Evolutionary conservation across 2,329 filamentous ascomycete species (phyloP).

Genomic region (Neonectria faginata): DNA sequence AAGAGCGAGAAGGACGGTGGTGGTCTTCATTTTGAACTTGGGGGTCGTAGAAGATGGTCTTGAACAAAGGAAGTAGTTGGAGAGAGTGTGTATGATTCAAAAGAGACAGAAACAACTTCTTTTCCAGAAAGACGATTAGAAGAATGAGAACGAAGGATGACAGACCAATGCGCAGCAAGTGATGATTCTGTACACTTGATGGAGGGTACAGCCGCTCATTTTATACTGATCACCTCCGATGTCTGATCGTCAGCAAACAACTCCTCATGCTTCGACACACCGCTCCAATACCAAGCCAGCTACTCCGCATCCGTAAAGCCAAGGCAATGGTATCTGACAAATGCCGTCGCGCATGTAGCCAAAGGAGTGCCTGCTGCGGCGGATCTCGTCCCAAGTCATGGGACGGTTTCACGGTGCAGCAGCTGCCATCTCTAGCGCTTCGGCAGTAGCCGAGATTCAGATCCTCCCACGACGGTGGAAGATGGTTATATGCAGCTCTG

Average conservation of each 20-base stretch:
- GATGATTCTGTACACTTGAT: background rate
- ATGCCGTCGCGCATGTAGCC: conserved; percentile 30
- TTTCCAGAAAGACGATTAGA: conserved; percentile 7
- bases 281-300: background rate
- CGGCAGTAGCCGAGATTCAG: conserved; percentile 15
- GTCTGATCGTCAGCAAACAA: background rate
- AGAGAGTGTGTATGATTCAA: background rate
- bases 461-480: background rate
- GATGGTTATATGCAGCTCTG: background rate
- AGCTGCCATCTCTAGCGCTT: conserved; percentile 1
- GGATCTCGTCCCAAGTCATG: conserved; percentile 30
- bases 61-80: background rate
- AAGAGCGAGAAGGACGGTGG: conserved; percentile 32
- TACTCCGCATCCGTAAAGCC: background rate
- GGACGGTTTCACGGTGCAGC: conserved; percentile 19
- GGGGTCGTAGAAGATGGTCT: background rate
- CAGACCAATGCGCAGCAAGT: background rate
- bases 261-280: conserved; percentile 8
- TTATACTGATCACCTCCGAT: conserved; percentile 1
- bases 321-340: conserved; percentile 22
- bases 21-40: conserved; percentile 35
- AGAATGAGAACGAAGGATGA: conserved; percentile 1
- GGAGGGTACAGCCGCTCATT: background rate
- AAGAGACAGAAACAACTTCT: background rate
- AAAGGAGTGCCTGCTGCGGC: conserved; percentile 33